Conservation (phyloP, 495 filamentous ascomycete species). For the Penicillium bovifimosum region DNA sequence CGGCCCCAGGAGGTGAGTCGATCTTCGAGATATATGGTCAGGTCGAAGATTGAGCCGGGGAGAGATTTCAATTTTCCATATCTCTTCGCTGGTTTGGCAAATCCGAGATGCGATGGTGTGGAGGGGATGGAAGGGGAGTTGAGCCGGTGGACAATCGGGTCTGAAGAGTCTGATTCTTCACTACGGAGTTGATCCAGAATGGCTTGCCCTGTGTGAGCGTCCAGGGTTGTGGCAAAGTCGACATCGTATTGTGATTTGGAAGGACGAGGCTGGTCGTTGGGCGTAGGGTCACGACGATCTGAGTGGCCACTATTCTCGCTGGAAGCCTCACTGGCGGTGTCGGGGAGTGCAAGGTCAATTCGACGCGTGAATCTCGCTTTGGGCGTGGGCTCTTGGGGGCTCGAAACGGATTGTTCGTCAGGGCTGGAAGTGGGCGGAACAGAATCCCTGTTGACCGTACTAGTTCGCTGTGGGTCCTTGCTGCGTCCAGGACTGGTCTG, state of each 20-base stretch:
- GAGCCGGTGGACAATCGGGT: constrained; percentile 19
- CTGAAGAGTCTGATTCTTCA: constrained; percentile 18
- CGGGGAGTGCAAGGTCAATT: constrained; percentile 36
- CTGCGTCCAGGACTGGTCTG: constrained; percentile 30
- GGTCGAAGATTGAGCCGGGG: constrained; percentile 42
- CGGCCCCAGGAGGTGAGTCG: constrained; percentile 74
- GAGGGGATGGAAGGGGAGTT: constrained; percentile 3
- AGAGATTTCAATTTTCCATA: constrained; percentile 41
- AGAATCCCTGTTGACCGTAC: not conserved
- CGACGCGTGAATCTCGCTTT: constrained; percentile 33
- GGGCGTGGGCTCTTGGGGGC: constrained; percentile 22
- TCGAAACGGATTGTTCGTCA: not conserved
- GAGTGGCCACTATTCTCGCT: constrained; percentile 18
- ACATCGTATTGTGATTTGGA: constrained; percentile 18
- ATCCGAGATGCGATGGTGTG: constrained; percentile 10
- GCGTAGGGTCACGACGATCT: constrained; percentile 5
- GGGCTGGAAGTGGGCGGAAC: constrained; percentile 10
- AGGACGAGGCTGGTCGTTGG: not conserved
- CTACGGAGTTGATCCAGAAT: constrained; percentile 25
- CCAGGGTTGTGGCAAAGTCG: constrained; percentile 39
- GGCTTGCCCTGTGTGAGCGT: constrained; percentile 37
- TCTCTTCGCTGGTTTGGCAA: constrained; percentile 35
- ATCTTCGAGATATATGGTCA: constrained; percentile 58
- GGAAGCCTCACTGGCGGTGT: constrained; percentile 43
- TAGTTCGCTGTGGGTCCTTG: constrained; percentile 16